Evolutionary conservation across 805 yeast species (phyloP), one percentile per base, ranked within the genome.

Genomic region (Metschnikowia lachancei): DNA sequence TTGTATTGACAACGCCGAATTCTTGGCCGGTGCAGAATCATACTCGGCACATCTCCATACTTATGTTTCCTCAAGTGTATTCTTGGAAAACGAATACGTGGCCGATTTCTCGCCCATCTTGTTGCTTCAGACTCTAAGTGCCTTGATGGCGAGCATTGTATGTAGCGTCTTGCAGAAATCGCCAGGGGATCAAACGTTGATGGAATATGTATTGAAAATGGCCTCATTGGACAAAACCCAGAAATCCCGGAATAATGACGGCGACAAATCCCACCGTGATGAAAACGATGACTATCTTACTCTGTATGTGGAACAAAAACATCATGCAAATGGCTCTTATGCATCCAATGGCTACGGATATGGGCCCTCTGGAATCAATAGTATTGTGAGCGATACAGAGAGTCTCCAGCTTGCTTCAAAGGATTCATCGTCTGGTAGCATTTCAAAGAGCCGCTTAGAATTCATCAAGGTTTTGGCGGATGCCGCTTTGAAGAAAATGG

Each of bases 401-500:
- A 41, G 42, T 28, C 22, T 41, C 34, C 37, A 9, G 17, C 18
- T 36, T 16, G 41, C 18, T 2, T 8, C 13, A 6, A 19, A 34
- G 4, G 41, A 33, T 3, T 35, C 41, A 3, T 39, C 53, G 7
- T 53, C 62, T 33, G 18, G 36, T 7, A 57, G 61, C 24, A 53
- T 66, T 36, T 50, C 62, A 36, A 52, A 54, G 40, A 47, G 46
- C 29, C 63, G 61, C 44, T 57, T 59, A 60, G 59, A 58, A 4
- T 50, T 67, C 28, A 58, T 69, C 41, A 51, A 55, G 33, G 50
- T 51, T 3, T 59, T 73, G 43, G 59, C 74, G 8, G 59, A 60
- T 7, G 59, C 65, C 39, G 76, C 71, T 4, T 47, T 65, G 18
- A 63, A 63, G 39, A 74, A 75, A 48, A 61, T 76, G 60, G 72